Base-by-base conservation (phyloP, 495 filamentous ascomycete species). In the Aspergillus nanangensis region DNA sequence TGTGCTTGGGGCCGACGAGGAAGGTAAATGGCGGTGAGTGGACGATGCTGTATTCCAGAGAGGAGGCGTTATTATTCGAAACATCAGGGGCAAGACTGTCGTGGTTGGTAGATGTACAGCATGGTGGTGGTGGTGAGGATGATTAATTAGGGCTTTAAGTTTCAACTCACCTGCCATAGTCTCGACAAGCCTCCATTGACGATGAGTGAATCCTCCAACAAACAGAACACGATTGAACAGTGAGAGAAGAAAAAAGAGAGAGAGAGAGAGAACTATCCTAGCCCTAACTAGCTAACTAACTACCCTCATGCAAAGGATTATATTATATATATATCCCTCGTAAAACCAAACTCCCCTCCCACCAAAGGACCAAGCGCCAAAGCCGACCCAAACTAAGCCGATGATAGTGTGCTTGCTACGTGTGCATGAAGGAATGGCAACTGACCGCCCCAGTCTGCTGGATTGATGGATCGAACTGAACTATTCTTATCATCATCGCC, bases 21-120 rank as follows among this genome's bases (percentile, higher is more conserved):
- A 76, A 77, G 50, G 69, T 73, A 40, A 76, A 77, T 18, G 65
- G 64, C 18, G 60, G 60, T 23, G 69, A 71, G 37, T 62, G 61
- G 23, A 71, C 59, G 44, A 71, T 70, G 35, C 72, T 76, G 48
- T 57, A 40, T 27, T 34, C 38, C 41, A 38, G 38, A 29, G 23
- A n/a, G 25, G 25, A 29, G 14, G 41, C 25, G n/a, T n/a, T n/a
- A n/a, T n/a, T n/a, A 41, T 44, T 45, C 20, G n/a, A 41, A 43
- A 32, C 31, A 46, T 53, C 48, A 54, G 55, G 44, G 47, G 44
- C 40, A 42, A 33, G 17, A 29, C 41, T 47, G 42, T 48, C 22
- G 31, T 40, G 35, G 41, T 49, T 38, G 42, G 21, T 15, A 38
- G 45, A 31, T 27, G 27, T 32, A 27, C 27, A 46, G 18, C 5